Evolutionary conservation across 495 filamentous ascomycete genomes (phyloP).

Genomic region (Daldinia concentrica): DNA sequence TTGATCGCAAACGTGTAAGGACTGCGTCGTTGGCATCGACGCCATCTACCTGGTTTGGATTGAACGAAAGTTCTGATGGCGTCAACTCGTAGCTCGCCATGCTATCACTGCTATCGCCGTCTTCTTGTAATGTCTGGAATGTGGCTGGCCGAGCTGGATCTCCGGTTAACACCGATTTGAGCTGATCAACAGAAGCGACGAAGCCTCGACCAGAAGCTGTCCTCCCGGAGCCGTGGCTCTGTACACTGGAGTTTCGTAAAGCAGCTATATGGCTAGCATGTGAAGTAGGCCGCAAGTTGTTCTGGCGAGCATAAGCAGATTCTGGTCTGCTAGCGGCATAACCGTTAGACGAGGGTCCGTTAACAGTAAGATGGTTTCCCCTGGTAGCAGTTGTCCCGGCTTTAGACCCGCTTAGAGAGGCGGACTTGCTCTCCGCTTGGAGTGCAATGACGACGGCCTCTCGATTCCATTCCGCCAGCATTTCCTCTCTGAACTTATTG

Average conservation of each 20-base stretch:
- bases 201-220: conserved; percentile 69
- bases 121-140: conserved; percentile 42
- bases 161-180: conserved; percentile 65
- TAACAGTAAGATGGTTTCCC: conserved; percentile 65
- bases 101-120: conserved; percentile 65
- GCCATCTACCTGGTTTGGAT: conserved; percentile 44
- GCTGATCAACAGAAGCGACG: conserved; percentile 85
- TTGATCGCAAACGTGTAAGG: conserved; percentile 44
- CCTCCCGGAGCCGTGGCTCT: conserved; percentile 59
- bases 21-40: conserved; percentile 23
- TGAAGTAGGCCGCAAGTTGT: conserved; percentile 54
- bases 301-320: conserved; percentile 53
- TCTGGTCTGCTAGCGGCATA: conserved; percentile 45
- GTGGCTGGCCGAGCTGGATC: conserved; percentile 66
- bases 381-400: conserved; percentile 66
- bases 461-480: conserved; percentile 76
- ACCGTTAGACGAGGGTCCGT: conserved; percentile 59
- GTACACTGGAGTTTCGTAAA: conserved; percentile 55
- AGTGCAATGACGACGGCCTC: conserved; percentile 73
- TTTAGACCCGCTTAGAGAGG: conserved; percentile 77
- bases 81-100: conserved; percentile 66
- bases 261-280: conserved; percentile 45
- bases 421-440: conserved; percentile 71
- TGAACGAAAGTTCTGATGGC: conserved; percentile 64
- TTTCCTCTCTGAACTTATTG: conserved; percentile 69